phyloP scores from a whole-genome alignment of 345 rosid species.

The Toxicodendron radicans region DNA sequence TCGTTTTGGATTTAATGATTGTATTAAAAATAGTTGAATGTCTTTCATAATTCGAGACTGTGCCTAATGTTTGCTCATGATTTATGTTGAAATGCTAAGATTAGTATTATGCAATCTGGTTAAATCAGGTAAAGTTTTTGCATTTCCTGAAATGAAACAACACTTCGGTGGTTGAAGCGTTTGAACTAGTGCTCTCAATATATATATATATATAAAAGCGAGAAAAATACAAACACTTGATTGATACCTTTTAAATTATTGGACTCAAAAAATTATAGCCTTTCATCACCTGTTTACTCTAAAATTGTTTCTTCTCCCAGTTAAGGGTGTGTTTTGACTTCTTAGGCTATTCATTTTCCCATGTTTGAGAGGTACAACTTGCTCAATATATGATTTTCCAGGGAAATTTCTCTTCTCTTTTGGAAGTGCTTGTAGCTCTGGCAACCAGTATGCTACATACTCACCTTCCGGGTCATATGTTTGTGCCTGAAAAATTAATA shows the following conservation, averaged over 20 bases:
- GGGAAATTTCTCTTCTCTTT: constrained; percentile 66
- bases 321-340: constrained; percentile 5
- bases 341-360: constrained; percentile 30
- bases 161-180: neutral
- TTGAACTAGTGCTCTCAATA: neutral
- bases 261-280: neutral
- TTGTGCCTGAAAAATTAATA: constrained; percentile 48
- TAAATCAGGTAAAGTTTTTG: too few species aligned
- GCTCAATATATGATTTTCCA: constrained; percentile 58
- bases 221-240: neutral
- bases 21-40: neutral
- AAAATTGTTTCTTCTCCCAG: constrained; percentile 23
- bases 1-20: neutral
- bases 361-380: constrained; percentile 64
- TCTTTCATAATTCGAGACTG: neutral
- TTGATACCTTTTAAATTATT: neutral
- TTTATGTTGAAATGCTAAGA: too few species aligned
- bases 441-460: constrained; percentile 77
- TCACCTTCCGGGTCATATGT: constrained; percentile 82
- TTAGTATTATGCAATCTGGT: too few species aligned
- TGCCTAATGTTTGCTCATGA: neutral
- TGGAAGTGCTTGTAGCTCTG: constrained; percentile 56
- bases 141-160: neutral
- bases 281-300: constrained; percentile 21
- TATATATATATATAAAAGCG: too few species aligned